Evolutionary conservation across 1,284 basidiomycete species (phyloP).

Genomic region (Xerocomus cyaneibrunnescens): DNA sequence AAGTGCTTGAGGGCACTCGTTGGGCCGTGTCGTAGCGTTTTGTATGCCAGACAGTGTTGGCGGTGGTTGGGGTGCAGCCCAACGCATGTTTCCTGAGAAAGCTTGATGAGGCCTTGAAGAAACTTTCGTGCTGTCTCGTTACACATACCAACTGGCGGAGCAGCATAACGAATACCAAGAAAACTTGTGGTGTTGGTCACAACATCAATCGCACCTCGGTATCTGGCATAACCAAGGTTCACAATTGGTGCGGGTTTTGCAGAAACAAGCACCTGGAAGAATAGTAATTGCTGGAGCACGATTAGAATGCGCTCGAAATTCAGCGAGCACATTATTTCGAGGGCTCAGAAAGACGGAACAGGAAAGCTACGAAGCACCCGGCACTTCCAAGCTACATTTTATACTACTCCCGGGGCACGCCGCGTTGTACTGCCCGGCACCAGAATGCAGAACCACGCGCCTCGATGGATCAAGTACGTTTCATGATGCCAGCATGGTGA

Average conservation of each 20-base stretch:
- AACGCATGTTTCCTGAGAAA: background rate
- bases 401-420: too few relatives aligned
- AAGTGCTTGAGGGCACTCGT: background rate
- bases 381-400: background rate
- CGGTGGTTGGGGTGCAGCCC: background rate
- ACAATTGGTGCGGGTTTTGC: conserved; percentile 8
- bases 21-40: background rate
- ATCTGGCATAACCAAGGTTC: conserved; percentile 36
- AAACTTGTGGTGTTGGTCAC: conserved; percentile 29
- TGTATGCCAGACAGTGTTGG: background rate
- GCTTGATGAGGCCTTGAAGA: background rate
- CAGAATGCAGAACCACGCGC: too few relatives aligned
- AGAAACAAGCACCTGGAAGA: background rate
- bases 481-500: too few relatives aligned
- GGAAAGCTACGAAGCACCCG: too few relatives aligned
- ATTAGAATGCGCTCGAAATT: background rate
- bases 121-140: background rate
- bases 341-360: background rate
- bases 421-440: too few relatives aligned
- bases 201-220: conserved; percentile 30
- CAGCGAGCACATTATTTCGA: background rate
- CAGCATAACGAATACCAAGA: conserved; percentile 33
- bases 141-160: conserved; percentile 33
- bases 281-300: conserved; percentile 1
- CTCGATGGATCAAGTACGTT: too few relatives aligned